A percentile compares a stretch with the other conserved stretches of the same genome.
Conservation (phyloP, 345 rosid species). For the Sisymbrium irio region DNA sequence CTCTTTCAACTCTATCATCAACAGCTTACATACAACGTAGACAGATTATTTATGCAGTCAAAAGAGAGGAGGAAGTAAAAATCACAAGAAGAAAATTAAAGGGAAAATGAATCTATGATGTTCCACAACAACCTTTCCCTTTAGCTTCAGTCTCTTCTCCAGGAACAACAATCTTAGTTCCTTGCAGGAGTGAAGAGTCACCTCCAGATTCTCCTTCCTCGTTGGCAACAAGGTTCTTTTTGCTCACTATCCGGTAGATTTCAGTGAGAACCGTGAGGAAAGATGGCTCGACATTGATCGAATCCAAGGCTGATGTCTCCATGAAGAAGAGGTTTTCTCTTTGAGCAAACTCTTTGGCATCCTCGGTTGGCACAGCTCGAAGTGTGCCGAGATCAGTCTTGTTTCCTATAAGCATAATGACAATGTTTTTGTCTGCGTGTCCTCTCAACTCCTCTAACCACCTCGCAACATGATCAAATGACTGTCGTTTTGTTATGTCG, state of each 20-base stretch:
- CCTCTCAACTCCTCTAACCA: slow-evolving; percentile 84
- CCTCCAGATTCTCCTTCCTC: slow-evolving; percentile 39
- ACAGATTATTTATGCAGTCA: background rate
- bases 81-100: background rate
- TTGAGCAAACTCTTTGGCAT: slow-evolving; percentile 76
- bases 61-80: background rate
- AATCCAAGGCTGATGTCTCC: slow-evolving; percentile 80
- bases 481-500: slow-evolving; percentile 80
- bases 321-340: slow-evolving; percentile 76
- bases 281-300: slow-evolving; percentile 70
- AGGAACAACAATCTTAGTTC: slow-evolving; percentile 63
- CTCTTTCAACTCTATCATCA: slow-evolving; percentile 2
- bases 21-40: slow-evolving; percentile 17
- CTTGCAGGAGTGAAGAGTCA: slow-evolving; percentile 51
- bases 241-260: slow-evolving; percentile 63
- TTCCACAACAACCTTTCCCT: slow-evolving; percentile 51
- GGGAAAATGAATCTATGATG: slow-evolving; percentile 3
- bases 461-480: slow-evolving; percentile 73
- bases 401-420: slow-evolving; percentile 75
- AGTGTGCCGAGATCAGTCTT: slow-evolving; percentile 67
- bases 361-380: slow-evolving; percentile 69
- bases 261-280: slow-evolving; percentile 61
- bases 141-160: slow-evolving; percentile 41
- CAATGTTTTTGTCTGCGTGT: slow-evolving; percentile 73
- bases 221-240: slow-evolving; percentile 58